phyloP scores from a whole-genome alignment of 2,329 filamentous ascomycete genomes.

The Pyrenophora tritici-repentis region DNA sequence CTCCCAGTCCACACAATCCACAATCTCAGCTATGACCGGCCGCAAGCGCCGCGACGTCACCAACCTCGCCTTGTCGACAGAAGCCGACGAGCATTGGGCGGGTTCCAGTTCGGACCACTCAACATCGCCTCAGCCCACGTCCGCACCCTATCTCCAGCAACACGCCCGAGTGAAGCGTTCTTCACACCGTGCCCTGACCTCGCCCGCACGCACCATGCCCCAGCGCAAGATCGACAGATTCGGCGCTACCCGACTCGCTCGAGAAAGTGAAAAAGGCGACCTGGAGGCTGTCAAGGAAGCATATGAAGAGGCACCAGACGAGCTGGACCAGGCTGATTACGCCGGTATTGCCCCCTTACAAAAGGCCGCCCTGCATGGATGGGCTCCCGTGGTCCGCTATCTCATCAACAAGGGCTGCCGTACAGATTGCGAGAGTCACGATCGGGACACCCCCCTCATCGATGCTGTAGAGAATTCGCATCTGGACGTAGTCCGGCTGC shows the following conservation, averaged over 20 bases:
- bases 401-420: constrained; percentile 84
- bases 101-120: constrained; percentile 46
- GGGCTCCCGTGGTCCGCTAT: constrained; percentile 83
- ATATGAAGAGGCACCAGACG: constrained; percentile 78
- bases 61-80: constrained; percentile 36
- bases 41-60: constrained; percentile 45
- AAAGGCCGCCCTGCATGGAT: constrained; percentile 86
- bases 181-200: constrained; percentile 65
- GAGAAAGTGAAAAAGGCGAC: constrained; percentile 85
- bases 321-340: constrained; percentile 88
- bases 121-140: constrained; percentile 39
- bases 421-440: constrained; percentile 76
- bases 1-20: constrained; percentile 47
- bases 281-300: constrained; percentile 77
- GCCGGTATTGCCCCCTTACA: constrained; percentile 96
- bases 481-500: constrained; percentile 80
- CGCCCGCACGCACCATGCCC: constrained; percentile 62
- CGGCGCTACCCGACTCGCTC: constrained; percentile 86
- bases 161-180: constrained; percentile 61
- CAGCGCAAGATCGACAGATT: constrained; percentile 90
- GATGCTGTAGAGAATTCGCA: constrained; percentile 97
- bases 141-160: constrained; percentile 34
- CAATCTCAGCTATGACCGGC: constrained; percentile 31
- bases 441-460: constrained; percentile 85
- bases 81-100: constrained; percentile 36